Evolutionary conservation across 2,329 filamentous ascomycete species (phyloP).

Genomic region (Myriosclerotinia curreyana): DNA sequence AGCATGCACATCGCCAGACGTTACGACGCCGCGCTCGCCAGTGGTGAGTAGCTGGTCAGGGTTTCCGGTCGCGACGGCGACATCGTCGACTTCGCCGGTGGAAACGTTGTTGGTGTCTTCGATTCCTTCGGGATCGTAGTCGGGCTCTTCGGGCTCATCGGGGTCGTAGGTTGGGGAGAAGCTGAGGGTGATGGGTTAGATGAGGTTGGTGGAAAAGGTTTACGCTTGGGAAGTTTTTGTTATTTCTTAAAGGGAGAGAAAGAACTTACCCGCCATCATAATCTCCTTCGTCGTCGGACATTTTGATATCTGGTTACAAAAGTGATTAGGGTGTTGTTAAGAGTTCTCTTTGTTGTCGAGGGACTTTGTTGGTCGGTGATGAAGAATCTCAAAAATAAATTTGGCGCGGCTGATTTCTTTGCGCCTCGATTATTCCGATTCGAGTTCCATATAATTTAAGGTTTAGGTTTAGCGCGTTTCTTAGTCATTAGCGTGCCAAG

Average conservation of each 20-base stretch:
- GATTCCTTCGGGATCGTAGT: slow-evolving; percentile 54
- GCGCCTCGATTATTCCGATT: slow-evolving; percentile 16
- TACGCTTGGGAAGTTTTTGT: neutral
- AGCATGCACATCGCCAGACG: slow-evolving; percentile 59
- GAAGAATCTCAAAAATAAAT: slow-evolving; percentile 30
- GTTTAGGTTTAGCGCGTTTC: slow-evolving; percentile 21
- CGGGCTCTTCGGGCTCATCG: slow-evolving; percentile 51
- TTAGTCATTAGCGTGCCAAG: slow-evolving; percentile 31
- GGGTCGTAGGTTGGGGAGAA: slow-evolving; percentile 52
- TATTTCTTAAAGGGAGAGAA: neutral
- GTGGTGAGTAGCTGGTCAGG: slow-evolving; percentile 46
- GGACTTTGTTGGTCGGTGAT: slow-evolving; percentile 9
- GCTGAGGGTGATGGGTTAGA: slow-evolving; percentile 3
- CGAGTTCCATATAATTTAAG: slow-evolving; percentile 30
- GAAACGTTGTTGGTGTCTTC: slow-evolving; percentile 47
- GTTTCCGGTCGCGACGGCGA: slow-evolving; percentile 56
- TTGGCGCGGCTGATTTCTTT: slow-evolving; percentile 22
- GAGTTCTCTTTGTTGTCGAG: slow-evolving; percentile 16
- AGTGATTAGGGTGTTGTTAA: neutral
- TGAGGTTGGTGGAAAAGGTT: neutral
- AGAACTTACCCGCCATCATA: slow-evolving; percentile 25
- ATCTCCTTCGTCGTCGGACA: slow-evolving; percentile 64
- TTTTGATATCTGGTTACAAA: slow-evolving; percentile 38
- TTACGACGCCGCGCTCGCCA: slow-evolving; percentile 46
- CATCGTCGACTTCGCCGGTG: slow-evolving; percentile 50